These are phyloP conservation scores for Vinca major DNA, from an alignment of 305 asterid species.

Conservation along the genomic window DNA sequence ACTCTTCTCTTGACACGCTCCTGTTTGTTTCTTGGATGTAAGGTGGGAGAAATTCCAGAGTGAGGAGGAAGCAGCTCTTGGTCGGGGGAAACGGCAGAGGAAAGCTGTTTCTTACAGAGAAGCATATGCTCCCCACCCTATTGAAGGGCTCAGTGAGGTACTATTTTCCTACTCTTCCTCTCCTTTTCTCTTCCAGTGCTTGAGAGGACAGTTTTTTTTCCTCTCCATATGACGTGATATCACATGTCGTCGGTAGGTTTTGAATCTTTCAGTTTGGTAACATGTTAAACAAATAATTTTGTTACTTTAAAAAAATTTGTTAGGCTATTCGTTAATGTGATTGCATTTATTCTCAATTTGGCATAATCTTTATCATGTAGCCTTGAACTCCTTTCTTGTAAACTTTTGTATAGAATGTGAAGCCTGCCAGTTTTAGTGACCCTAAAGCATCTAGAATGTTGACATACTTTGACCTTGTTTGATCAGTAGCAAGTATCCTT, in stretches of 20 bases:
- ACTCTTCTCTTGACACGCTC: neutral
- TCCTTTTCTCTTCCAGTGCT: neutral
- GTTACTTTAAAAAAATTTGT: neutral
- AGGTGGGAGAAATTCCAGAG: conserved; percentile 90
- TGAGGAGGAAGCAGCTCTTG: conserved; percentile 96
- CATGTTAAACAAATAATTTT: neutral
- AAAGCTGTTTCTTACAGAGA: conserved; percentile 87
- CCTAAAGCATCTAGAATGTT: neutral
- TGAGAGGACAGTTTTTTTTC: neutral
- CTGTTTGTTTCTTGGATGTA: conserved; percentile 19
- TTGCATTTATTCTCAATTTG: neutral
- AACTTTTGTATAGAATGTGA: neutral
- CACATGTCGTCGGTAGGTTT: neutral
- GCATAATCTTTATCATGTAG: neutral
- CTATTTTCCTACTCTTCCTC: conserved; percentile 9
- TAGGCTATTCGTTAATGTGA: neutral
- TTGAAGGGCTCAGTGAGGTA: conserved; percentile 61
- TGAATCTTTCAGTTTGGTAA: neutral
- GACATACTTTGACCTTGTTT: neutral
- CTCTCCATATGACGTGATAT: neutral
- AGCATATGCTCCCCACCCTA: conserved; percentile 57
- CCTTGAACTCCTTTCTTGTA: neutral
- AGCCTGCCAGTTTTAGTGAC: too few species aligned
- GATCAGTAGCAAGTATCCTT: too few species aligned
- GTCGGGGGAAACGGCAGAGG: conserved; percentile 94